Conservation (phyloP, 1,139 yeast species). For the Saccharomycopsis hybrid region DNA sequence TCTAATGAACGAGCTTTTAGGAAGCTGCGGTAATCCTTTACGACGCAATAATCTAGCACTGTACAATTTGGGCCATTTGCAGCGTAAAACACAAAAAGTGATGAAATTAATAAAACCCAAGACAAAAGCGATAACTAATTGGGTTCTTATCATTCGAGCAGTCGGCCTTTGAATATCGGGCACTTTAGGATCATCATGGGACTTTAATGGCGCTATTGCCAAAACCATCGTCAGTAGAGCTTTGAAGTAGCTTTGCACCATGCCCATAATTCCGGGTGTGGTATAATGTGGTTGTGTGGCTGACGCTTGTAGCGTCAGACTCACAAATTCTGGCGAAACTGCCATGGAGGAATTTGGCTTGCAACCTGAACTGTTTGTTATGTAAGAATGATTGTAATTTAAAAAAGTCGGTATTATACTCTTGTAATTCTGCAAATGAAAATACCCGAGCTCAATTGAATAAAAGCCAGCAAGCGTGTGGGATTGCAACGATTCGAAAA, state of each 20-base stretch:
- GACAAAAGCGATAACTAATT: slow-evolving; percentile 52
- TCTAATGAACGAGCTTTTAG: slow-evolving; percentile 37
- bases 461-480: too few species aligned
- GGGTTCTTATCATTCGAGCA: slow-evolving; percentile 40
- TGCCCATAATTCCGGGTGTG: not conserved
- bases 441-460: too few species aligned
- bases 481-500: too few species aligned
- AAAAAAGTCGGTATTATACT: too few species aligned
- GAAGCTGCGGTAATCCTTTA: slow-evolving; percentile 16
- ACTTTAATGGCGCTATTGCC: too few species aligned
- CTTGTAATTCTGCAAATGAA: too few species aligned
- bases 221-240: not conserved
- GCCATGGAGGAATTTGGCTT: too few species aligned
- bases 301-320: too few species aligned
- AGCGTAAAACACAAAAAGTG: slow-evolving; percentile 56
- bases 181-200: slow-evolving; percentile 15
- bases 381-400: too few species aligned
- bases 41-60: slow-evolving; percentile 39
- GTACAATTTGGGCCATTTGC: slow-evolving; percentile 64
- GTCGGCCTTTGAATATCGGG: slow-evolving; percentile 37
- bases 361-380: too few species aligned
- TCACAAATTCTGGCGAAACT: too few species aligned
- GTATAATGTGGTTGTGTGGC: too few species aligned
- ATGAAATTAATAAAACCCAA: slow-evolving; percentile 61
- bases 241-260: not conserved